Evolutionary conservation across 1,139 yeast species (phyloP).

Genomic region (Pichia sp.): DNA sequence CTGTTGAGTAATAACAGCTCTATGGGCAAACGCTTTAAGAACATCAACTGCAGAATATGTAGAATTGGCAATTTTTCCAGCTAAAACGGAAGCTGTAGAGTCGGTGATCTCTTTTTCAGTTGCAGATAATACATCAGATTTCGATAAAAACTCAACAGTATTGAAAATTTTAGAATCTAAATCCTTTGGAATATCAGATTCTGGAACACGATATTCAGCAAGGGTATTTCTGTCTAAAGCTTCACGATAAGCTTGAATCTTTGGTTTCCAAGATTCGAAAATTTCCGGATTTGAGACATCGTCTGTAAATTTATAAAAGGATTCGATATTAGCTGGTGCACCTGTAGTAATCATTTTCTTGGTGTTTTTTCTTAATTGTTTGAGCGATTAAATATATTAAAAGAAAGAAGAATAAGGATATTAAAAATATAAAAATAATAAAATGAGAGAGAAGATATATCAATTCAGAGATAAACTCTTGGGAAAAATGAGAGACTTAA

Average conservation of each 20-base stretch:
- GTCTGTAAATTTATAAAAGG: conserved; percentile 26
- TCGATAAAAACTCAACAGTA: conserved; percentile 39
- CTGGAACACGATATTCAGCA: conserved; percentile 37
- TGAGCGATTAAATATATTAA: too few relatives aligned
- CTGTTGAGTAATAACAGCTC: conserved; percentile 43
- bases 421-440: background rate
- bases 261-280: conserved; percentile 40
- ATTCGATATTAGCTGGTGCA: conserved; percentile 25
- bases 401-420: background rate
- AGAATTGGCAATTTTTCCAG: conserved; percentile 33
- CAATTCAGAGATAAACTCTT: background rate
- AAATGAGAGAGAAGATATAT: background rate
- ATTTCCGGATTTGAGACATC: conserved; percentile 26
- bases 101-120: conserved; percentile 45
- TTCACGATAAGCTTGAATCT: conserved; percentile 42
- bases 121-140: conserved; percentile 37
- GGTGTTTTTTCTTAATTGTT: too few relatives aligned
- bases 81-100: conserved; percentile 35
- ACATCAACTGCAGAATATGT: conserved; percentile 35
- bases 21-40: conserved; percentile 38
- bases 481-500: background rate
- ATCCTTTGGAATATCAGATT: conserved; percentile 37
- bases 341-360: conserved; percentile 14
- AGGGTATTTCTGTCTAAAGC: conserved; percentile 37
- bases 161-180: conserved; percentile 40